phyloP scores from a whole-genome alignment of 768 basidiomycete genomes.

The Suillus americanus region DNA sequence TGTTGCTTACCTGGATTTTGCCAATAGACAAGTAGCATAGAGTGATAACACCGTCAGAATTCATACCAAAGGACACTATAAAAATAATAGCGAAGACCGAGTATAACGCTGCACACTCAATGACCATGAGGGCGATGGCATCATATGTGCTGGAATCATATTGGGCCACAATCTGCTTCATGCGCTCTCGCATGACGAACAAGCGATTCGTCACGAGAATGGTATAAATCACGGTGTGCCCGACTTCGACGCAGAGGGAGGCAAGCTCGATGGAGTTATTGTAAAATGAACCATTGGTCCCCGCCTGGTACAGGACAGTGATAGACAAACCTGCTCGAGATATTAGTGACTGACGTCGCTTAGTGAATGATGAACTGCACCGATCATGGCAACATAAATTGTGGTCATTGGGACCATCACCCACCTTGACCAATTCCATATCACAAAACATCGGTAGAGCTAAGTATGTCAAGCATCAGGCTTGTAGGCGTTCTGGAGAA shows the following conservation, averaged over 20 bases:
- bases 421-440: slow-evolving; percentile 16
- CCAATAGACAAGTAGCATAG: too few species aligned
- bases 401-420: slow-evolving; percentile 17
- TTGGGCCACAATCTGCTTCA: slow-evolving; percentile 13
- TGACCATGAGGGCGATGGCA: too few species aligned
- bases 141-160: slow-evolving; percentile 7
- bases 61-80: too few species aligned
- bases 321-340: slow-evolving; percentile 16
- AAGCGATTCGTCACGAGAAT: slow-evolving; percentile 31
- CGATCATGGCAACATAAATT: slow-evolving; percentile 14
- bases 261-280: slow-evolving; percentile 20
- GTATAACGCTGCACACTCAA: too few species aligned
- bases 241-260: slow-evolving; percentile 32
- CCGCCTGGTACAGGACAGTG: slow-evolving; percentile 13
- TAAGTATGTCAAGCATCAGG: neutral
- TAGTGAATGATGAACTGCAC: slow-evolving; percentile 6
- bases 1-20: too few species aligned
- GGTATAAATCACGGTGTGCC: slow-evolving; percentile 32
- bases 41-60: too few species aligned
- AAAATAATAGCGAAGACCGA: too few species aligned
- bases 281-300: slow-evolving; percentile 14
- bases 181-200: slow-evolving; percentile 16
- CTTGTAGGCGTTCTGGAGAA: neutral
- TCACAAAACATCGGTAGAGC: slow-evolving; percentile 13
- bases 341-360: neutral